These are phyloP conservation scores for Boletus bicolor DNA, from an alignment of 768 basidiomycete species.

Conservation along the genomic window DNA sequence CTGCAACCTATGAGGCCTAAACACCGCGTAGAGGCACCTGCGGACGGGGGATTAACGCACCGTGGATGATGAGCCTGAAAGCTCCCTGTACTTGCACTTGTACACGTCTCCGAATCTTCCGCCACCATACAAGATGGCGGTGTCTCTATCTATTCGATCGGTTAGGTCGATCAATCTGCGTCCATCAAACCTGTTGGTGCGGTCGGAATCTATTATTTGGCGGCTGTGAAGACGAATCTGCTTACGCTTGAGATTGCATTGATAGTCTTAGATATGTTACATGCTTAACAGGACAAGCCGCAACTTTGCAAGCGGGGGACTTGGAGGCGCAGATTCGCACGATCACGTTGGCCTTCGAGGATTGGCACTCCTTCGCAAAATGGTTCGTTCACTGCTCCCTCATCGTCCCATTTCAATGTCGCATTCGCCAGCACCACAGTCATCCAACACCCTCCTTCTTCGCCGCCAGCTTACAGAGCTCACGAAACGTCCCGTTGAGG, in stretches of 20 bases:
- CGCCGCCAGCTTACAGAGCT: slow-evolving; percentile 81
- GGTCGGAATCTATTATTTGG: neutral
- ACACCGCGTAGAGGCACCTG: no score
- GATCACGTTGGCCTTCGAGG: slow-evolving; percentile 14
- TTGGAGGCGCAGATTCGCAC: slow-evolving; percentile 11
- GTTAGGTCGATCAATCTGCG: neutral
- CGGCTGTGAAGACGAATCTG: neutral
- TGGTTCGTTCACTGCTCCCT: neutral
- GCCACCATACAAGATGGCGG: neutral
- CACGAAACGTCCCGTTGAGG: slow-evolving; percentile 90
- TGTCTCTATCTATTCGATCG: neutral
- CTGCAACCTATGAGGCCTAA: slow-evolving; percentile 1
- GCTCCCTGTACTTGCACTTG: slow-evolving; percentile 5
- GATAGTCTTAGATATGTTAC: no score
- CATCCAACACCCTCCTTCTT: slow-evolving; percentile 53
- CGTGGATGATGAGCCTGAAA: neutral
- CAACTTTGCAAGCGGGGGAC: no score
- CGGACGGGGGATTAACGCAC: neutral
- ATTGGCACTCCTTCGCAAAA: neutral
- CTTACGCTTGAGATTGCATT: neutral
- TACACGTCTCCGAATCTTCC: slow-evolving; percentile 9
- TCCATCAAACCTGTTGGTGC: neutral
- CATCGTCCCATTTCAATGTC: slow-evolving; percentile 17
- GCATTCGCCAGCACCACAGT: slow-evolving; percentile 30
- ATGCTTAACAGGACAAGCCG: no score